Evolutionary conservation across 2,329 filamentous ascomycete species (phyloP).

Genomic region (Teratosphaeria epicoccoides): DNA sequence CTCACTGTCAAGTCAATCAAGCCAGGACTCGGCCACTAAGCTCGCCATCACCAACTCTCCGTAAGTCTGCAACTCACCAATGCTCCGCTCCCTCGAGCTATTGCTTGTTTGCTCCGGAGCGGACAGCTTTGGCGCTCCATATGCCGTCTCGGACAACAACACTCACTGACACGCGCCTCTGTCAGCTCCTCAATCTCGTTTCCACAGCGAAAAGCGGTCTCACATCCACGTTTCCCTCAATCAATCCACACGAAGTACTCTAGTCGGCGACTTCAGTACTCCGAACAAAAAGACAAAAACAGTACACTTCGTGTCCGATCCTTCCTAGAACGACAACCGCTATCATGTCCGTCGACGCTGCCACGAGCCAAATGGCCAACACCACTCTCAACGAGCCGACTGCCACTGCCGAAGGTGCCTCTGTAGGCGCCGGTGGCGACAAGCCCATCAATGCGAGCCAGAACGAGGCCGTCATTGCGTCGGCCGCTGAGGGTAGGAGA

Average conservation of each 20-base stretch:
- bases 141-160: neutral
- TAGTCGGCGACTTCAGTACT: constrained; percentile 10
- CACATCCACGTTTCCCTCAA: constrained; percentile 30
- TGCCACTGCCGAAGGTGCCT: constrained; percentile 47
- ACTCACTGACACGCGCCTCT: neutral
- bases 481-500: constrained; percentile 95
- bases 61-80: constrained; percentile 10
- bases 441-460: constrained; percentile 63
- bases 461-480: constrained; percentile 88
- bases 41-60: constrained; percentile 40
- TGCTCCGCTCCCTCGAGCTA: neutral
- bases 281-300: constrained; percentile 5
- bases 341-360: constrained; percentile 83
- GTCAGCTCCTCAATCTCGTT: constrained; percentile 39
- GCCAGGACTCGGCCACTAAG: constrained; percentile 32
- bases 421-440: constrained; percentile 36
- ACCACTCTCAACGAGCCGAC: constrained; percentile 50
- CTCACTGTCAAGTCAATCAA: constrained; percentile 12
- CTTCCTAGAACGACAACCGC: constrained; percentile 40
- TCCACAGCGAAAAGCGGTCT: constrained; percentile 23
- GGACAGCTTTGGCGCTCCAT: constrained; percentile 1
- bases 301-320: constrained; percentile 41
- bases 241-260: constrained; percentile 23
- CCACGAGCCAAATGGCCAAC: constrained; percentile 60
- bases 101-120: constrained; percentile 1